Conservation (phyloP, 495 filamentous ascomycete species). For the Aspergillus leporis region DNA sequence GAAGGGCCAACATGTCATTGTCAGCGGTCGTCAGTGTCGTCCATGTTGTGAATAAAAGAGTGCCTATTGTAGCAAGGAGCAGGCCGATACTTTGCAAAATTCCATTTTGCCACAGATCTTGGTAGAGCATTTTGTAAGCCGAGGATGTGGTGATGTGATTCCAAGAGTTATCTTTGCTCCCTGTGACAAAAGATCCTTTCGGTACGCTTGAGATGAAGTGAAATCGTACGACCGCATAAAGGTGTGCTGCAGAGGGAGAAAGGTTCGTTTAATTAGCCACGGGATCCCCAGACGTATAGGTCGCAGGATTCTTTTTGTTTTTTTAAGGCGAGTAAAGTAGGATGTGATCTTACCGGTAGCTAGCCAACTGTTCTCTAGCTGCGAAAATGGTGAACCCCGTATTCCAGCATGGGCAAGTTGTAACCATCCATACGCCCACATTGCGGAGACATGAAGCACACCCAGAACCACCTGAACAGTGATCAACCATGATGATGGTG, state of each 20-base stretch:
- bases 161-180: conserved; percentile 34
- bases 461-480: conserved; percentile 24
- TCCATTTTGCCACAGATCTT: conserved; percentile 26
- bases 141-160: conserved; percentile 18
- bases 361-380: conserved; percentile 39
- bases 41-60: conserved; percentile 13
- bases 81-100: conserved; percentile 23
- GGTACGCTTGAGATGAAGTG: conserved; percentile 32
- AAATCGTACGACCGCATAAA: conserved; percentile 30
- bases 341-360: conserved; percentile 25
- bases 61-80: conserved; percentile 17
- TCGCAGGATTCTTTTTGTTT: not conserved
- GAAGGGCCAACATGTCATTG: not conserved
- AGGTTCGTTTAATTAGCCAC: not conserved
- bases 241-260: conserved; percentile 21
- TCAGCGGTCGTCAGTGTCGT: not conserved
- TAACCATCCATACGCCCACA: conserved; percentile 30
- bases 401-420: conserved; percentile 24
- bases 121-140: conserved; percentile 14
- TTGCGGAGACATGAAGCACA: conserved; percentile 16
- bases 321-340: not conserved
- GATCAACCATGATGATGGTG: conserved; percentile 2
- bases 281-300: not conserved
- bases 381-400: conserved; percentile 27
- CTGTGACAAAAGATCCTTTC: conserved; percentile 41